Conservation (phyloP, 495 filamentous ascomycete species). For the Penicillium chermesinum region DNA sequence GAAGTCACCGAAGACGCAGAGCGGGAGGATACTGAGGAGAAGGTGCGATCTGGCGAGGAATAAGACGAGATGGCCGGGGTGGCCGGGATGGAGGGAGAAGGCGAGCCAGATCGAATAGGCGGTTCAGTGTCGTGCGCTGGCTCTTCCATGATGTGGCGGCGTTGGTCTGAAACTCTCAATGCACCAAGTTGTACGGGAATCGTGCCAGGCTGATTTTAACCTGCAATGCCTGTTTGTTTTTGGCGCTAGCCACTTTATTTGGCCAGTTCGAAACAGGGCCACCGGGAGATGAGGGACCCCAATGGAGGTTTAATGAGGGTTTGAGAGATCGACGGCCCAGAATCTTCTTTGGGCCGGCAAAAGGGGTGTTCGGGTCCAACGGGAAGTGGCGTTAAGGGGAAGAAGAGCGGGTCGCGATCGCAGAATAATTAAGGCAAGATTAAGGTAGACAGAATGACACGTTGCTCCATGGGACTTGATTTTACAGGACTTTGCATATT, state of each 20-base stretch:
- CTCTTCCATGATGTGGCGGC: constrained; percentile 28
- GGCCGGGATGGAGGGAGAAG: constrained; percentile 55
- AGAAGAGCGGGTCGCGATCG: constrained; percentile 19
- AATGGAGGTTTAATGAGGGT: constrained; percentile 24
- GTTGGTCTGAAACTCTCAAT: constrained; percentile 13
- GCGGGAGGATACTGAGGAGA: constrained; percentile 70
- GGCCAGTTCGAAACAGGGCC: constrained; percentile 12
- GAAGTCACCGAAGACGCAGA: constrained; percentile 63
- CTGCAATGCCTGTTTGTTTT: neutral
- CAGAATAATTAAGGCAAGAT: neutral
- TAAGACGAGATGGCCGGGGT: constrained; percentile 59
- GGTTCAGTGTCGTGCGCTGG: constrained; percentile 24
- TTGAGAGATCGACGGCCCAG: constrained; percentile 25
- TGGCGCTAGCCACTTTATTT: too few species aligned
- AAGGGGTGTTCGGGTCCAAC: constrained; percentile 14
- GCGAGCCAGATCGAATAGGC: constrained; percentile 46
- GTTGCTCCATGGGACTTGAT: neutral
- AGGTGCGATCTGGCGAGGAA: constrained; percentile 62
- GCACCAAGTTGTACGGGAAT: constrained; percentile 7
- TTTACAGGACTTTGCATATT: too few species aligned
- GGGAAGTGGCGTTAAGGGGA: neutral
- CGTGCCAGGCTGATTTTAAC: neutral
- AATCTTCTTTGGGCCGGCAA: constrained; percentile 24
- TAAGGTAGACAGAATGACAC: neutral
- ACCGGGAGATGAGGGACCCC: constrained; percentile 2